These are phyloP conservation scores for Komagataella kurtzmanii DNA, from an alignment of 805 yeast species.

Conservation along the genomic window DNA sequence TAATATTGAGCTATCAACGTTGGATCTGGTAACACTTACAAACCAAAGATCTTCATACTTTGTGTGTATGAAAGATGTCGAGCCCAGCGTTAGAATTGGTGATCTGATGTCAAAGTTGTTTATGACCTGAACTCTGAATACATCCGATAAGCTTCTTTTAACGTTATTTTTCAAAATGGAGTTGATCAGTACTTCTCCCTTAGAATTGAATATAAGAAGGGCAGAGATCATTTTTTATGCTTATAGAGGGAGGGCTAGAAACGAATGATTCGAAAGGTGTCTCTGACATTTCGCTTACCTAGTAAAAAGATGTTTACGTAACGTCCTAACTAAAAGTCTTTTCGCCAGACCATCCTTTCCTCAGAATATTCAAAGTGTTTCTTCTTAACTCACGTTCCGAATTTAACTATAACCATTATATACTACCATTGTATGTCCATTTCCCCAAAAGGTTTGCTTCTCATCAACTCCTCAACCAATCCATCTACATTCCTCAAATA, in stretches of 20 bases:
- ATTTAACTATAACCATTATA: neutral
- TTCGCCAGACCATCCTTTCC: neutral
- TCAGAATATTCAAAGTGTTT: neutral
- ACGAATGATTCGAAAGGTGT: neutral
- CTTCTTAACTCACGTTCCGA: neutral
- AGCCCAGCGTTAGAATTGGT: slow-evolving; percentile 76
- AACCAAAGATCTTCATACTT: slow-evolving; percentile 53
- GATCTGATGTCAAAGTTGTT: slow-evolving; percentile 47
- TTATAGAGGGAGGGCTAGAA: neutral
- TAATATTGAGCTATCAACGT: slow-evolving; percentile 70
- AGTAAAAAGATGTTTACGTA: neutral
- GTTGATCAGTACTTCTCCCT: slow-evolving; percentile 77
- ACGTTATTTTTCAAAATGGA: slow-evolving; percentile 63
- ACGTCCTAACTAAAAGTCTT: neutral
- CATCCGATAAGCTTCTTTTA: slow-evolving; percentile 69
- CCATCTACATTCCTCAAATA: slow-evolving; percentile 33
- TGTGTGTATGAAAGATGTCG: slow-evolving; percentile 80
- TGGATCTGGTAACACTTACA: slow-evolving; percentile 82
- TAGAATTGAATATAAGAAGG: slow-evolving; percentile 59
- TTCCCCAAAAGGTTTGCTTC: slow-evolving; percentile 34
- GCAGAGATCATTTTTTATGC: slow-evolving; percentile 60
- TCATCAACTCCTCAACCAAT: slow-evolving; percentile 29
- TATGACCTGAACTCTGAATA: slow-evolving; percentile 87
- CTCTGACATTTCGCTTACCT: neutral
- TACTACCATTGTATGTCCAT: slow-evolving; percentile 31